Percentiles rank a stretch among this genome's conserved stretches.
phyloP scores from a whole-genome alignment of 75 land plant species.

The Selaginella tamariscina region DNA sequence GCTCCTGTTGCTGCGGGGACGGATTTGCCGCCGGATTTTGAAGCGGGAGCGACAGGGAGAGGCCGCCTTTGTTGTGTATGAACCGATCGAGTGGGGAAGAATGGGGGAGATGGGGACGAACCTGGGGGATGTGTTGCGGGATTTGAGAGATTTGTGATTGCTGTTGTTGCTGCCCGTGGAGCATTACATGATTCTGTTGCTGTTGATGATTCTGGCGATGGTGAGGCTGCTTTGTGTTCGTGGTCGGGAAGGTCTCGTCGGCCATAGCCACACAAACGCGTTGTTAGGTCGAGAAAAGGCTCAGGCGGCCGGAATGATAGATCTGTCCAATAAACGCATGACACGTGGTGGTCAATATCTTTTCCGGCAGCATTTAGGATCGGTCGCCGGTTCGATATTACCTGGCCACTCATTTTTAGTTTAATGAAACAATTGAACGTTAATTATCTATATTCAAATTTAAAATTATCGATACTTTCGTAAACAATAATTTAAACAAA shows the following conservation, averaged over 20 bases:
- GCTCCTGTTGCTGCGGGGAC: neutral
- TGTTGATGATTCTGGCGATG: neutral
- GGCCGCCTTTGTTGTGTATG: neutral
- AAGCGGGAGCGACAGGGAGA: neutral
- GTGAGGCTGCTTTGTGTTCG: neutral
- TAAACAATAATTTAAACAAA: too few relatives aligned
- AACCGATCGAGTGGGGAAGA: neutral
- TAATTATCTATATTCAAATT: too few relatives aligned
- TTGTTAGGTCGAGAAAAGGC: neutral
- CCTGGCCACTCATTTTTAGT: too few relatives aligned
- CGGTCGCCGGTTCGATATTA: too few relatives aligned
- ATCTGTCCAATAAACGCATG: neutral
- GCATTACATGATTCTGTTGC: neutral
- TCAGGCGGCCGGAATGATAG: neutral
- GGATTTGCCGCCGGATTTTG: neutral
- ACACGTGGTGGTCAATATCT: neutral
- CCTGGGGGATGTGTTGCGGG: neutral
- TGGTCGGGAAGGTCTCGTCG: neutral
- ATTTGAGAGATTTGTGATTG: neutral
- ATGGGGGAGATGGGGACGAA: neutral
- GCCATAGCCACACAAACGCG: neutral
- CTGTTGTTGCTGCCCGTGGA: neutral
- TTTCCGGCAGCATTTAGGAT: constrained; percentile 4
- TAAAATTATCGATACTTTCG: too few relatives aligned
- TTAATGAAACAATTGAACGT: too few relatives aligned